Evolutionary conservation across 192 early-diverging fungal genomes (phyloP).

Genomic region (Podila epigama): DNA sequence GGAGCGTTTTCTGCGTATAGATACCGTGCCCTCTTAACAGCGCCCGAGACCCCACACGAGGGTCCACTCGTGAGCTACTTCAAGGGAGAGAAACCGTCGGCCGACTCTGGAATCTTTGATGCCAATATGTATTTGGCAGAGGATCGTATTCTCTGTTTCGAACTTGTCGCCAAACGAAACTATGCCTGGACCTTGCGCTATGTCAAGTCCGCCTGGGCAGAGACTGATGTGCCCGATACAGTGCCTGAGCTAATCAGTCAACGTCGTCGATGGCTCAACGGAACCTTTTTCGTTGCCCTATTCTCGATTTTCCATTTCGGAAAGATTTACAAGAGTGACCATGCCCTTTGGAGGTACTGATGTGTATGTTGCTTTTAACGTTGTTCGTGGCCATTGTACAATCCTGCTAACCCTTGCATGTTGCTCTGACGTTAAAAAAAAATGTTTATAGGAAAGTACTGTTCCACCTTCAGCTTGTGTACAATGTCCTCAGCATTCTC

Average conservation of each 20-base stretch:
- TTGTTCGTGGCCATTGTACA: too few species aligned
- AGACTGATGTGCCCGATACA: conserved; percentile 78
- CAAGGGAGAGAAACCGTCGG: conserved; percentile 64
- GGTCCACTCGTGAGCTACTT: conserved; percentile 75
- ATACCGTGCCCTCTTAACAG: conserved; percentile 67
- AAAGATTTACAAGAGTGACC: conserved; percentile 62
- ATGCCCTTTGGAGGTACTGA: conserved; percentile 31
- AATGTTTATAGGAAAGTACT: conserved; percentile 55
- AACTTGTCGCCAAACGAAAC: conserved; percentile 73
- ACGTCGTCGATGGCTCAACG: conserved; percentile 83
- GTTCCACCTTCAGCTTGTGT: conserved; percentile 68
- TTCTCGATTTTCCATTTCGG: conserved; percentile 67
- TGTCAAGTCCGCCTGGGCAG: conserved; percentile 66
- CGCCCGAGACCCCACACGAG: conserved; percentile 57
- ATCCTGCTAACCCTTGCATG: too few species aligned
- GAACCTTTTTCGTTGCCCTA: conserved; percentile 79
- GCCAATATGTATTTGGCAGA: conserved; percentile 74
- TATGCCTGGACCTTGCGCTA: conserved; percentile 73
- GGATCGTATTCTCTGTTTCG: conserved; percentile 87
- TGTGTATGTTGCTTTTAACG: too few species aligned
- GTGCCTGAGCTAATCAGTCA: conserved; percentile 82
- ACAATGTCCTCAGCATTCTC: conserved; percentile 71
- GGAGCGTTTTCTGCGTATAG: conserved; percentile 84
- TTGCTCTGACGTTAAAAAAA: too few species aligned
- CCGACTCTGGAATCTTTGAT: conserved; percentile 55